Percentiles rank a stretch among this genome's conserved stretches.
Evolutionary conservation across 2,329 filamentous ascomycete species (phyloP).

Genomic region (Epicoccum nigrum): DNA sequence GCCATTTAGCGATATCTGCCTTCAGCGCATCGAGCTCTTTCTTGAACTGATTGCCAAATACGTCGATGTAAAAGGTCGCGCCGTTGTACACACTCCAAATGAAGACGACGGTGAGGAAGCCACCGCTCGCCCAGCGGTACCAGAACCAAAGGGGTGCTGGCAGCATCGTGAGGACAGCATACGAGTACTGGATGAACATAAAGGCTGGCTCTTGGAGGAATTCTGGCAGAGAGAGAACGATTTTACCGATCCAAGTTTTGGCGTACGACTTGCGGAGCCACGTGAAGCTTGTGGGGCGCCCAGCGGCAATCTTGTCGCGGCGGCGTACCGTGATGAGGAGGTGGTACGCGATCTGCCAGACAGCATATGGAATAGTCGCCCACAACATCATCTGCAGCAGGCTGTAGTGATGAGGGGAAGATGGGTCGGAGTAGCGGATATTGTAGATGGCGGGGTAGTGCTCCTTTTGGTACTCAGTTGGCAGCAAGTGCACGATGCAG

Average conservation of each 20-base stretch:
- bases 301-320: slow-evolving; percentile 94
- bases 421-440: slow-evolving; percentile 72
- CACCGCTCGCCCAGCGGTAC: slow-evolving; percentile 77
- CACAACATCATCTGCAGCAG: slow-evolving; percentile 87
- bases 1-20: slow-evolving; percentile 88
- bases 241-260: slow-evolving; percentile 83
- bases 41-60: slow-evolving; percentile 96
- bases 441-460: slow-evolving; percentile 85
- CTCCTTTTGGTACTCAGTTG: slow-evolving; percentile 66
- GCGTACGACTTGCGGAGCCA: slow-evolving; percentile 93
- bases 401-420: slow-evolving; percentile 79
- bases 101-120: slow-evolving; percentile 83
- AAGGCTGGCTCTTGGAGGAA: slow-evolving; percentile 84
- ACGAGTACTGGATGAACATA: slow-evolving; percentile 93
- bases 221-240: slow-evolving; percentile 79
- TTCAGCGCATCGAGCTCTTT: slow-evolving; percentile 91
- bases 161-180: slow-evolving; percentile 90
- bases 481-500: slow-evolving; percentile 83
- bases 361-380: slow-evolving; percentile 88
- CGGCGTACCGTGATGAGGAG: slow-evolving; percentile 93
- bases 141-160: slow-evolving; percentile 96
- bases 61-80: slow-evolving; percentile 96
- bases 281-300: slow-evolving; percentile 94
- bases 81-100: slow-evolving; percentile 96
- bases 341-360: slow-evolving; percentile 95